A percentile compares a stretch with the other conserved stretches of the same genome.
These are phyloP conservation scores for Aspergillus hancockii DNA, from an alignment of 495 filamentous ascomycete species.

Conservation along the genomic window DNA sequence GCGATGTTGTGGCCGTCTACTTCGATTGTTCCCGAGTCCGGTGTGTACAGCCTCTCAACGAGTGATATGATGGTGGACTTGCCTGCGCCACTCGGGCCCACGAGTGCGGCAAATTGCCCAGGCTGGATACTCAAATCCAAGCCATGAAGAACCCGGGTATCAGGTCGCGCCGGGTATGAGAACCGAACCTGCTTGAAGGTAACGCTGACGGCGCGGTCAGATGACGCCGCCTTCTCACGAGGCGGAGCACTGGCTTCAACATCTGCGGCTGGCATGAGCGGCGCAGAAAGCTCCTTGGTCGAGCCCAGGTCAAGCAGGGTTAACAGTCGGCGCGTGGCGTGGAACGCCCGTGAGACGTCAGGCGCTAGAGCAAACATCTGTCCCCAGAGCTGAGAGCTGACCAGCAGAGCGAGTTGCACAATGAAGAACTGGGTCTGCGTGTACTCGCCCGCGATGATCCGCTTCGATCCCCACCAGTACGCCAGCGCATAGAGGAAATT, in stretches of 20 bases:
- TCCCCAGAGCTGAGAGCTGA: conserved; percentile 61
- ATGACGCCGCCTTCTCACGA: conserved; percentile 15
- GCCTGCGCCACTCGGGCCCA: conserved; percentile 59
- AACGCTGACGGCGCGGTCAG: conserved; percentile 32
- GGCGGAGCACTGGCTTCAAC: too few relatives aligned
- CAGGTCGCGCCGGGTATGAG: conserved; percentile 60
- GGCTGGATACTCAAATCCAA: conserved; percentile 55
- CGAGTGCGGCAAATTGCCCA: conserved; percentile 58
- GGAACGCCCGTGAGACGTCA: conserved; percentile 54
- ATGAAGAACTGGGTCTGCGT: conserved; percentile 63
- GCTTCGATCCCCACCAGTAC: conserved; percentile 68
- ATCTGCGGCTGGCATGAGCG: background rate
- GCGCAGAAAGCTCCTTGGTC: conserved; percentile 26
- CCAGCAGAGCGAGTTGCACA: conserved; percentile 57
- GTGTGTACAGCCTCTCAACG: conserved; percentile 17
- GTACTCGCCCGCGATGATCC: conserved; percentile 58
- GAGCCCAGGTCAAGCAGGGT: conserved; percentile 48
- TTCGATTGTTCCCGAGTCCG: background rate
- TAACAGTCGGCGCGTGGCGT: conserved; percentile 47
- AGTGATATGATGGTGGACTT: conserved; percentile 60
- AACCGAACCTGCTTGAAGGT: conserved; percentile 50
- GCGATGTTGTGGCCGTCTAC: conserved; percentile 30
- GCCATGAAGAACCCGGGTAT: conserved; percentile 53
- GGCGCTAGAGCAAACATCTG: conserved; percentile 69
- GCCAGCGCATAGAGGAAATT: conserved; percentile 63